A percentile compares a stretch with the other conserved stretches of the same genome.
These are phyloP conservation scores for Pittosporum tobira DNA, from an alignment of 129 eudicot genomes.

Conservation along the genomic window DNA sequence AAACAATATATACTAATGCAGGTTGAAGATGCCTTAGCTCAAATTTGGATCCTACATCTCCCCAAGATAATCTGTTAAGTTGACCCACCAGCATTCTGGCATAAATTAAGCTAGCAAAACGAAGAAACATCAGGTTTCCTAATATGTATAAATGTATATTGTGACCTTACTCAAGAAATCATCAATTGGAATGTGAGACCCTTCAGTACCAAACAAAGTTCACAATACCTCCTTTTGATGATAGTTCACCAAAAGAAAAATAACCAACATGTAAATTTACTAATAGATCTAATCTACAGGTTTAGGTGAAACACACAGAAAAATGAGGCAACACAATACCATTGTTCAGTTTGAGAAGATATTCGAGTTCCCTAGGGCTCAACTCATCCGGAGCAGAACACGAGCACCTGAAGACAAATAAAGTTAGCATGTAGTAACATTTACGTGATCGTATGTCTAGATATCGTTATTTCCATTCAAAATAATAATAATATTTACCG, in stretches of 20 bases:
- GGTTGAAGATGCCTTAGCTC: no score
- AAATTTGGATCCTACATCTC: no score
- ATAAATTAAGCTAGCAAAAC: background rate
- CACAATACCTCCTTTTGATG: no score
- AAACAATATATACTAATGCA: no score
- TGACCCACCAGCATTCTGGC: no score
- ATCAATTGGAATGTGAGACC: background rate
- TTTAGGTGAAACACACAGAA: background rate
- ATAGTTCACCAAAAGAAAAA: background rate
- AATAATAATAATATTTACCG: background rate
- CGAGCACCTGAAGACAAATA: slow-evolving; percentile 41
- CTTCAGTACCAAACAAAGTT: no score
- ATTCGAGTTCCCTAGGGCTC: slow-evolving; percentile 59
- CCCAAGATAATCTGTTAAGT: no score
- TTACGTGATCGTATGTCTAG: background rate
- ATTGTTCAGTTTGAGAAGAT: slow-evolving; percentile 49
- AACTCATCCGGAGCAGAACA: slow-evolving; percentile 89
- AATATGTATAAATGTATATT: background rate
- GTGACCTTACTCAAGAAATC: background rate
- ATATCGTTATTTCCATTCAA: background rate
- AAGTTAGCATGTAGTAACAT: background rate
- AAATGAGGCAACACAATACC: slow-evolving; percentile 33
- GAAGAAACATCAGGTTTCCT: background rate
- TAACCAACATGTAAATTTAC: background rate
- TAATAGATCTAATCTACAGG: background rate